These are phyloP conservation scores for Asterionellopsis glacialis DNA, from an alignment of 108 stramenopile species.

Conservation along the genomic window DNA sequence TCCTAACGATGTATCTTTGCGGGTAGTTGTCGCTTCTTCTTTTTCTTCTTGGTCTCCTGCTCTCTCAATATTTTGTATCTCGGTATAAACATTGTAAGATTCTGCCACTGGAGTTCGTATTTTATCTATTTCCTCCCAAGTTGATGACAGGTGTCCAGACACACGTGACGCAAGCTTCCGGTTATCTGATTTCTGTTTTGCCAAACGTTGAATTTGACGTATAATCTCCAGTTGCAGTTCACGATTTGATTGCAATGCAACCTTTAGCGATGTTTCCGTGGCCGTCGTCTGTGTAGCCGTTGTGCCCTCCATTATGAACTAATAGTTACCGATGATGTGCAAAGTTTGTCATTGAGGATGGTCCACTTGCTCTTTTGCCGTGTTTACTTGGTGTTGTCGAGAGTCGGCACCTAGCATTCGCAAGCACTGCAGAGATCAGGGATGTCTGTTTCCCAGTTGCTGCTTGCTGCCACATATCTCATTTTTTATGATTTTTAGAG, in stretches of 20 bases:
- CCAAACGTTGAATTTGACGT: constrained; percentile 3
- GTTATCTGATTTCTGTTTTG: constrained; percentile 10
- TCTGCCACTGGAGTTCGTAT: neutral
- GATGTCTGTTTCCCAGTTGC: no score
- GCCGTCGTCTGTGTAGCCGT: neutral
- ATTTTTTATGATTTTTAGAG: no score
- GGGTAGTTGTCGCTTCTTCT: neutral
- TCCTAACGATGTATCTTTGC: neutral
- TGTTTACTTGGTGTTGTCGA: no score
- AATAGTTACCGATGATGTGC: no score
- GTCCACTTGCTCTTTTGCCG: no score
- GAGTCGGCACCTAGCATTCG: no score
- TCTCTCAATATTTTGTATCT: no score
- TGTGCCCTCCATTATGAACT: neutral
- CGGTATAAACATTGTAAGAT: no score
- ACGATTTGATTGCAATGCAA: constrained; percentile 18
- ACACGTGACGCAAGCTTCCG: constrained; percentile 9
- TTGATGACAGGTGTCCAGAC: neutral
- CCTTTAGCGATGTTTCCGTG: constrained; percentile 8
- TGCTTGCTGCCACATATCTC: no score
- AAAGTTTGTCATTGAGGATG: no score
- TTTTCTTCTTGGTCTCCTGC: no score
- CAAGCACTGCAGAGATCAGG: no score
- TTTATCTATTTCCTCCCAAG: neutral
- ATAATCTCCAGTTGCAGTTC: constrained; percentile 13